Base-by-base conservation (phyloP, 1,139 yeast species). In the Diutina ranongensis region DNA sequence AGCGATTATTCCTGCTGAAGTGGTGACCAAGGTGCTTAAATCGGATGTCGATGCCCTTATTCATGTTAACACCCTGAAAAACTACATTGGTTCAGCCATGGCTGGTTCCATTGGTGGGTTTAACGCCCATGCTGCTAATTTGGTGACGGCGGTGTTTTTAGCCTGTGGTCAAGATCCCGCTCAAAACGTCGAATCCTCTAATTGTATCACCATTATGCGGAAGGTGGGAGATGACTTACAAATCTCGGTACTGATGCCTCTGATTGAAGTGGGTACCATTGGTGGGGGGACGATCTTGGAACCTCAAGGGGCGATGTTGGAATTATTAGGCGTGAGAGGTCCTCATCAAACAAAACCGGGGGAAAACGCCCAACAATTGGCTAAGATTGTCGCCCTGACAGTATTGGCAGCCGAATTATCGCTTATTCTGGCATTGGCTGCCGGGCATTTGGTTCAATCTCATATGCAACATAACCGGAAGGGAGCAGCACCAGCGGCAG, bases 151-250 rank as follows among this genome's bases (percentile, higher is more conserved):
- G 10, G 82, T 92, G 27, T 92, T 67, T 63, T 70, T 92, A 55
- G 98, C 99, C 3, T 79, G 95, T 53, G 99, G 99, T 49, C 99
- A 92, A 71, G 98, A 92, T 66, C 97, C 97, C 13, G 97, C 97
- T 2, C 97, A 88, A 68, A 92, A 89, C 59, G 97, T 94, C 47
- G 99, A 92, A 67, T 82, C 94, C 49, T 87, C 97, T 33, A 92
- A 89, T 67, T 94, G 98, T 80, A 89, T 94, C 53, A 92, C 98
- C 1, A 71, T 92, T 54, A 88, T 94, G 94, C 82, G 83, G 58
- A 87, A 85, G 58, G 74, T 76, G 45, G 69, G 68, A 33, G 64
- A 62, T 47, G 89, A 88, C 59, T 75, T 94, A 57, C 82, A 78
- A 53, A 83, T 94, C 46, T 85, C 96, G 3, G 98, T 92, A 19